Evolutionary conservation across 305 asterid species (phyloP).

Genomic region (Solanum hybrid): DNA sequence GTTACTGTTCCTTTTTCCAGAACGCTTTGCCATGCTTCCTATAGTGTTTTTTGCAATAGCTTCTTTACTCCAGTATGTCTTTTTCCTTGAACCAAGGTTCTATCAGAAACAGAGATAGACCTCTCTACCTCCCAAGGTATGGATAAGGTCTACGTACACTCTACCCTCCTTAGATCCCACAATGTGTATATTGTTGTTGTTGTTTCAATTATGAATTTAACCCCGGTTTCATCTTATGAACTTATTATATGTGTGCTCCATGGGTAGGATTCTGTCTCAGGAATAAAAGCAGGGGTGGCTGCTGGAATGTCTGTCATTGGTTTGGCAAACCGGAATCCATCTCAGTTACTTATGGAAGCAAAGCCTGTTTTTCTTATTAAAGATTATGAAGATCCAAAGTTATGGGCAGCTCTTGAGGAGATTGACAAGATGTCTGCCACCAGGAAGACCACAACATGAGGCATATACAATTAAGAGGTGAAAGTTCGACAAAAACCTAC

Average conservation of each 20-base stretch:
- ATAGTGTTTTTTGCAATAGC: not conserved
- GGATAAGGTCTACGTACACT: not conserved
- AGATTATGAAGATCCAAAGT: constrained; percentile 78
- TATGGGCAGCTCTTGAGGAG: constrained; percentile 65
- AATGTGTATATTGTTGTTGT: not conserved
- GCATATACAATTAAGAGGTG: not conserved
- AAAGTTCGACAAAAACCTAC: not conserved
- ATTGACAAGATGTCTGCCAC: constrained; percentile 39
- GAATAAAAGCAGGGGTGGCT: constrained; percentile 89
- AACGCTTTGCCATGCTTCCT: not conserved
- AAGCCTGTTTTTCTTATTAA: constrained; percentile 69
- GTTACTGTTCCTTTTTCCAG: not conserved
- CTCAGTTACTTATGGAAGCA: constrained; percentile 50
- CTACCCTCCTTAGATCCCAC: not conserved
- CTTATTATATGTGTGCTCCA: not conserved
- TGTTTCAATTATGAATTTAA: not conserved
- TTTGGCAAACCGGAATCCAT: constrained; percentile 70
- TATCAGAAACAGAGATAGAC: not conserved
- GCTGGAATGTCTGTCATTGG: constrained; percentile 82
- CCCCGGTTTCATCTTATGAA: not conserved
- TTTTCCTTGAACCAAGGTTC: not conserved
- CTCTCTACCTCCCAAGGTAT: not conserved
- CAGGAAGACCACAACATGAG: not conserved
- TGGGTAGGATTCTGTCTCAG: constrained; percentile 78
- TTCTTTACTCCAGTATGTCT: not conserved